Evolutionary conservation across 768 basidiomycete species (phyloP).

Genomic region (Leucocoprinus leucothites): DNA sequence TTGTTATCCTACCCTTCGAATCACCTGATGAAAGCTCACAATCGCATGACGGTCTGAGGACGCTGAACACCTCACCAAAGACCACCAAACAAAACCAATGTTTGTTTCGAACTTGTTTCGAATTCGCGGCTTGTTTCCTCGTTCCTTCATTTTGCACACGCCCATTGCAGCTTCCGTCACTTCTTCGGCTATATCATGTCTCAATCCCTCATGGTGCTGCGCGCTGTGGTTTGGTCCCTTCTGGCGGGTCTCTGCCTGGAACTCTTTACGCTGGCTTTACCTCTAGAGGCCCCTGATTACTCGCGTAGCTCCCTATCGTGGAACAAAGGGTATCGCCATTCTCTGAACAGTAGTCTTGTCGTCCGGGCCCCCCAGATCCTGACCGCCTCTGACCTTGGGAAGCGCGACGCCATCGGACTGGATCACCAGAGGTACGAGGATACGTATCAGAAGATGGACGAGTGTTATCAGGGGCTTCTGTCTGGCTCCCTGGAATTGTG

Average conservation of each 20-base stretch:
- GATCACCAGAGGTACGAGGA: not conserved
- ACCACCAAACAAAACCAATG: not conserved
- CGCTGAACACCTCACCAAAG: too few relatives aligned
- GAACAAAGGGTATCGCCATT: not conserved
- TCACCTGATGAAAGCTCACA: not conserved
- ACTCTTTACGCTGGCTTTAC: constrained; percentile 13
- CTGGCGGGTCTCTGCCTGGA: constrained; percentile 25
- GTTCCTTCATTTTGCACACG: constrained; percentile 16
- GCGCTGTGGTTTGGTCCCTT: constrained; percentile 36
- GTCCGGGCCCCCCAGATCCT: constrained; percentile 1
- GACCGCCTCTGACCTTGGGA: constrained; percentile 3
- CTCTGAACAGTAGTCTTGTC: constrained; percentile 1
- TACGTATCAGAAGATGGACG: not conserved
- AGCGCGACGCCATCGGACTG: not conserved
- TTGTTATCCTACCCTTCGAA: not conserved
- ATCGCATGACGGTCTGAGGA: too few relatives aligned
- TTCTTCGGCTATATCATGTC: constrained; percentile 15
- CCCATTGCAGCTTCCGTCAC: constrained; percentile 26
- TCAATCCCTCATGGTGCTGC: constrained; percentile 36
- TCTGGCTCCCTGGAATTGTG: not conserved
- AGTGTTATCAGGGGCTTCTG: constrained; percentile 1
- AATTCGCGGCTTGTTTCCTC: not conserved
- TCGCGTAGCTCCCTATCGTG: constrained; percentile 20
- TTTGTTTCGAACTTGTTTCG: not conserved
- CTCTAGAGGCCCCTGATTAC: constrained; percentile 24